Percentiles rank a stretch among this genome's conserved stretches.
phyloP scores from a whole-genome alignment of 805 yeast species.

The Schwanniomyces vanrijiae region DNA sequence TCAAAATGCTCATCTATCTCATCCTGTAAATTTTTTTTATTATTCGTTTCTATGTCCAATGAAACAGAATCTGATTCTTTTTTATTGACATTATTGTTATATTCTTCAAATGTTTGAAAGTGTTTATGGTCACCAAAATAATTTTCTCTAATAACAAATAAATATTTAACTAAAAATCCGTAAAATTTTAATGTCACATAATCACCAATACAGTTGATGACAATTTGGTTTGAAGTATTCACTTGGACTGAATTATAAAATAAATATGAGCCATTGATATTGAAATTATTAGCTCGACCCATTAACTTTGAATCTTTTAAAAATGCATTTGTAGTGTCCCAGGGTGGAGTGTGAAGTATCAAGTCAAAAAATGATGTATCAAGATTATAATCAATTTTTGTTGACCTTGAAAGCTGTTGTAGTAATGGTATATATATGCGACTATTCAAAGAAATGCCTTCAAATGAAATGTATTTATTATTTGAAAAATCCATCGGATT shows the following conservation, averaged over 20 bases:
- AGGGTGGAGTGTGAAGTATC: conserved; percentile 76
- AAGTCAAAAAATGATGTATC: conserved; percentile 61
- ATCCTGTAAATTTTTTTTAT: neutral
- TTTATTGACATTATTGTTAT: conserved; percentile 33
- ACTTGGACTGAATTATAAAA: conserved; percentile 59
- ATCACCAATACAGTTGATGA: conserved; percentile 63
- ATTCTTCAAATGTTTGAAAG: conserved; percentile 86
- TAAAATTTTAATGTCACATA: conserved; percentile 69
- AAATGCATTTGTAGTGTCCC: conserved; percentile 85
- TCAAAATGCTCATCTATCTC: conserved; percentile 13
- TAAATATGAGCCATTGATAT: conserved; percentile 63
- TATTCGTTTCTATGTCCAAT: neutral
- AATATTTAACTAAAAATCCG: conserved; percentile 76
- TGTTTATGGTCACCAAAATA: conserved; percentile 86
- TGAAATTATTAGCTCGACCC: conserved; percentile 67
- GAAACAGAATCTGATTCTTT: neutral
- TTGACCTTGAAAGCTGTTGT: conserved; percentile 50
- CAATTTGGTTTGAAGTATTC: conserved; percentile 67
- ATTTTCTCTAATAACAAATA: conserved; percentile 77
- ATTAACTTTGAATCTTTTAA: conserved; percentile 54
- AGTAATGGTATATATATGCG: conserved; percentile 59
- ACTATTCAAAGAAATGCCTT: conserved; percentile 56
- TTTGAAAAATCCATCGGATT: conserved; percentile 83
- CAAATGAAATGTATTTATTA: conserved; percentile 73
- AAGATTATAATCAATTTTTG: conserved; percentile 50